These are phyloP conservation scores for Glycine soja DNA, from an alignment of 306 rosid genomes.

Conservation along the genomic window DNA sequence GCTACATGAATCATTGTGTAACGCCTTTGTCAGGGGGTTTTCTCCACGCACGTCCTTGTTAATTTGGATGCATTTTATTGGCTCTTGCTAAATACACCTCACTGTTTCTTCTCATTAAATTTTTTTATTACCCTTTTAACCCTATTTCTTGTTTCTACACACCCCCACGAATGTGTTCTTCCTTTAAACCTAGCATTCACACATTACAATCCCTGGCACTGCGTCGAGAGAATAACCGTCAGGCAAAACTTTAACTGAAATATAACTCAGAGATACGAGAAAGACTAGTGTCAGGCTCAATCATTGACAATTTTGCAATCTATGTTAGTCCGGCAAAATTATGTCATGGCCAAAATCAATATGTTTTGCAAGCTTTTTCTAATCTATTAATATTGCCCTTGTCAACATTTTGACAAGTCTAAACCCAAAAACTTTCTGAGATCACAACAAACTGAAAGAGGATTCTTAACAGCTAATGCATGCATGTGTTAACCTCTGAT, in stretches of 20 bases:
- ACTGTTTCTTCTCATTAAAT: too few species aligned
- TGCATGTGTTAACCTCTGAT: too few species aligned
- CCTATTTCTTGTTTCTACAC: too few species aligned
- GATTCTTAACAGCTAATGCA: too few species aligned
- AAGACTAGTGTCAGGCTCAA: neutral
- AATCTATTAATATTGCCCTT: neutral
- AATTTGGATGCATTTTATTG: neutral
- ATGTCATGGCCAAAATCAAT: neutral
- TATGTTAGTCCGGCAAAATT: neutral
- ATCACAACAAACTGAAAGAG: too few species aligned
- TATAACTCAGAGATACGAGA: neutral
- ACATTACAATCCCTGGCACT: too few species aligned
- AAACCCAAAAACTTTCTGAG: neutral
- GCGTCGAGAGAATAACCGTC: too few species aligned
- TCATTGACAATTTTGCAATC: neutral
- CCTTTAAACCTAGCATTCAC: too few species aligned
- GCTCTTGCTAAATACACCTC: too few species aligned
- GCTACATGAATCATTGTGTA: slow-evolving; percentile 33
- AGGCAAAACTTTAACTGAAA: too few species aligned
- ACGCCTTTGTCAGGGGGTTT: slow-evolving; percentile 42
- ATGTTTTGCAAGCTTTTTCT: neutral
- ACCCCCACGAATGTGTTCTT: too few species aligned
- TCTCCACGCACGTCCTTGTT: neutral
- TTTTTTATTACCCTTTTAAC: too few species aligned
- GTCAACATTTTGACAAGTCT: neutral